Evolutionary conservation across 345 rosid species (phyloP).

Genomic region (Populus deltoides): DNA sequence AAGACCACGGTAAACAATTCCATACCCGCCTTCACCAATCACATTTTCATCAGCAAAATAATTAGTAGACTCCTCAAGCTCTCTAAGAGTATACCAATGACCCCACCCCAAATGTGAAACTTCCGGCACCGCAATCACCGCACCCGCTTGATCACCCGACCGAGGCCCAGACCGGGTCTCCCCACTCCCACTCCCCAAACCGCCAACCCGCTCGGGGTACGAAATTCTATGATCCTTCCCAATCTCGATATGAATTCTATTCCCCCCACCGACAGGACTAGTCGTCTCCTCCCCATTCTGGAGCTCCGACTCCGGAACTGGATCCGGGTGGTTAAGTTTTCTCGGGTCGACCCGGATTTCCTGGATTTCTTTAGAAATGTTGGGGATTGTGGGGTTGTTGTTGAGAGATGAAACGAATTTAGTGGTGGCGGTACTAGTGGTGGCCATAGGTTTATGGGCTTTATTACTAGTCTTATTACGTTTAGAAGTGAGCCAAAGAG

Average conservation of each 20-base stretch:
- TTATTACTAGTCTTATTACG: slow-evolving; percentile 40
- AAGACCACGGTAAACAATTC: slow-evolving; percentile 83
- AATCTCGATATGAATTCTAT: slow-evolving; percentile 71
- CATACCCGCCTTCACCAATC: slow-evolving; percentile 97
- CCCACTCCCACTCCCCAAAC: slow-evolving; percentile 55
- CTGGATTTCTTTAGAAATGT: slow-evolving; percentile 70
- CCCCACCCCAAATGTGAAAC: slow-evolving; percentile 99
- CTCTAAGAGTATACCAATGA: slow-evolving; percentile 90
- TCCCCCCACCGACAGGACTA: slow-evolving; percentile 38
- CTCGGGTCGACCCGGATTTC: slow-evolving; percentile 65
- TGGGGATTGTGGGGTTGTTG: slow-evolving; percentile 51
- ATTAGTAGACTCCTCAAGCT: slow-evolving; percentile 80
- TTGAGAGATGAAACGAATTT: background rate
- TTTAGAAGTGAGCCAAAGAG: slow-evolving; percentile 79
- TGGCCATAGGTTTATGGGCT: slow-evolving; percentile 14
- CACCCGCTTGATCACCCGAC: slow-evolving; percentile 46
- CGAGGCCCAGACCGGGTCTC: slow-evolving; percentile 36
- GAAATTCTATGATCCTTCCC: slow-evolving; percentile 82
- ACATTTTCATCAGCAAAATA: slow-evolving; percentile 73
- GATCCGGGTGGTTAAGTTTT: slow-evolving; percentile 42
- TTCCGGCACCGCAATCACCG: slow-evolving; percentile 54
- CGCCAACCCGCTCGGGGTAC: slow-evolving; percentile 64
- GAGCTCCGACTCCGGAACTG: slow-evolving; percentile 39
- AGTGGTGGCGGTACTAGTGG: background rate
- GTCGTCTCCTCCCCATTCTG: slow-evolving; percentile 32